Evolutionary conservation across 2,329 filamentous ascomycete species (phyloP).

Genomic region (Lachnellula cervina): DNA sequence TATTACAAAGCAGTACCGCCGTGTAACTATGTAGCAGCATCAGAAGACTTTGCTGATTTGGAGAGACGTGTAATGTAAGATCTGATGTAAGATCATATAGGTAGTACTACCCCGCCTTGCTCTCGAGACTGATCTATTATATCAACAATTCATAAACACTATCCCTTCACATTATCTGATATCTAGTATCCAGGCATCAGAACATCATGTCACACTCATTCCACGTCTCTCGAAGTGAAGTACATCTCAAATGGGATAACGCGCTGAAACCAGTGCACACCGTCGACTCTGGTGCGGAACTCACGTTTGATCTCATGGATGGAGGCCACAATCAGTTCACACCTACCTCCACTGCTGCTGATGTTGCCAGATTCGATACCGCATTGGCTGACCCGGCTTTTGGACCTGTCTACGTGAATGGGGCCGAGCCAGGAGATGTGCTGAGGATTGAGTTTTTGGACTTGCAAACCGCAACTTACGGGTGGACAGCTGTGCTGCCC

Average conservation of each 20-base stretch:
- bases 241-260: conserved; percentile 46
- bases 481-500: conserved; percentile 49
- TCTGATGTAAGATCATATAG: too few species aligned
- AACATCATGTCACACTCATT: conserved; percentile 15
- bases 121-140: neutral
- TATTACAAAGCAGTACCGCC: too few species aligned
- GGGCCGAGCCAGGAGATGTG: conserved; percentile 46
- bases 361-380: conserved; percentile 39
- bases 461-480: conserved; percentile 42
- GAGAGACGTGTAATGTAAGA: neutral
- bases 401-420: conserved; percentile 46
- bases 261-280: conserved; percentile 41
- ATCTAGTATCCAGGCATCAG: too few species aligned
- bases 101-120: neutral
- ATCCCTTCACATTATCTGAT: too few species aligned
- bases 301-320: conserved; percentile 46
- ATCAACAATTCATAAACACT: neutral
- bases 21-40: too few species aligned
- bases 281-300: conserved; percentile 42
- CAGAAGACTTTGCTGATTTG: neutral
- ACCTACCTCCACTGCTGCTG: conserved; percentile 36
- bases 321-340: conserved; percentile 47
- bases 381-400: conserved; percentile 43
- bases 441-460: conserved; percentile 47
- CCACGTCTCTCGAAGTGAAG: conserved; percentile 18